phyloP scores from a whole-genome alignment of 2,329 filamentous ascomycete genomes.

The Curvularia hawaiiensis region DNA sequence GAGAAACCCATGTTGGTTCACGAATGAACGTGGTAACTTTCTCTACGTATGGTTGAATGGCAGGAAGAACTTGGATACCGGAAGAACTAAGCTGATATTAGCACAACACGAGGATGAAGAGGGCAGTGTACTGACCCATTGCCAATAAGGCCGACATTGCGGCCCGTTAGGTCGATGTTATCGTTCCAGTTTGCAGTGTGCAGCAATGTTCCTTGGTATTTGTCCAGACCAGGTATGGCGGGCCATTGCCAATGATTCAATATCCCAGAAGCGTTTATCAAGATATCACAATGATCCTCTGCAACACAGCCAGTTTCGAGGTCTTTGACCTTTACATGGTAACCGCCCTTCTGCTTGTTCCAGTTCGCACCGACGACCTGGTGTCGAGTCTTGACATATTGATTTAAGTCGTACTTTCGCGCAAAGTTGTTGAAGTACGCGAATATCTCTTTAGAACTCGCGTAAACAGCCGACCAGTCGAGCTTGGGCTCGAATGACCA shows the following conservation, averaged over 20 bases:
- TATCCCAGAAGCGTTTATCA: constrained; percentile 57
- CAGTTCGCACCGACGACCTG: constrained; percentile 45
- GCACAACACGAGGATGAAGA: background rate
- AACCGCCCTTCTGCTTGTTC: constrained; percentile 44
- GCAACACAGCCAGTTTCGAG: constrained; percentile 33
- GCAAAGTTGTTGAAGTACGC: constrained; percentile 51
- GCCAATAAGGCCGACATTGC: constrained; percentile 60
- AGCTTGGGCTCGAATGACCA: constrained; percentile 56
- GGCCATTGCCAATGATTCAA: constrained; percentile 61
- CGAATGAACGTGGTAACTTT: constrained; percentile 58
- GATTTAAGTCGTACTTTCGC: constrained; percentile 46
- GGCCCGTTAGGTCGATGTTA: constrained; percentile 54
- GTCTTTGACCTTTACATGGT: constrained; percentile 45
- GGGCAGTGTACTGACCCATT: constrained; percentile 44
- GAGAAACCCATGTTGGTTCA: constrained; percentile 58
- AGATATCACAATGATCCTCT: constrained; percentile 53
- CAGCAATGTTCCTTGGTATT: constrained; percentile 60
- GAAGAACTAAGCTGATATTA: constrained; percentile 52
- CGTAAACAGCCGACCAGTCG: constrained; percentile 52
- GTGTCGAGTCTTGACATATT: constrained; percentile 45
- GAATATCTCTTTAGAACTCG: constrained; percentile 51
- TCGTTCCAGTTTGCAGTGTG: constrained; percentile 63
- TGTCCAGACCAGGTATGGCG: constrained; percentile 55
- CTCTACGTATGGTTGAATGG: constrained; percentile 52
- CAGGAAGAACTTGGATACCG: constrained; percentile 59